Evolutionary conservation across 257 asterid species (phyloP).

Genomic region (Plantago elongata): DNA sequence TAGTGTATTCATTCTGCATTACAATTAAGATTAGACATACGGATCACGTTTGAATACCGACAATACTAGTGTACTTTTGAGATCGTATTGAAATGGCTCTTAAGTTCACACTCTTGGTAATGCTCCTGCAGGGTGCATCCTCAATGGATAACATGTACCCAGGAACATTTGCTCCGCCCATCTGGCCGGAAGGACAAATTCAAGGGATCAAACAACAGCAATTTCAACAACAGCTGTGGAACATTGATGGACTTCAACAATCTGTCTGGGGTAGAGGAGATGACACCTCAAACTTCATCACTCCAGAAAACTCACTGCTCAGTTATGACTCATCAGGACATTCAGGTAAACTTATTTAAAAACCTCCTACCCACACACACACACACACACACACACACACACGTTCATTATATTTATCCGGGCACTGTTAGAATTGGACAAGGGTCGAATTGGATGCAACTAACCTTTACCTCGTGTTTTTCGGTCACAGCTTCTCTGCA

Average conservation of each 20-base stretch:
- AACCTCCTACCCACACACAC: too few species aligned
- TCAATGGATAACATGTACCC: conserved; percentile 40
- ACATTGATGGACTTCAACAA: conserved; percentile 49
- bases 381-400: too few species aligned
- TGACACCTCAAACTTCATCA: conserved; percentile 48
- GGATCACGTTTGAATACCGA: neutral
- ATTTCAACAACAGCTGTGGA: conserved; percentile 51
- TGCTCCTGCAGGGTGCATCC: conserved; percentile 46
- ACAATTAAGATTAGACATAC: neutral
- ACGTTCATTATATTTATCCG: neutral
- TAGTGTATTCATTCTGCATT: neutral
- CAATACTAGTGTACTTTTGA: neutral
- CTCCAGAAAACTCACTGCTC: conserved; percentile 55
- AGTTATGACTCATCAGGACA: conserved; percentile 63
- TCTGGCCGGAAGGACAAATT: conserved; percentile 57
- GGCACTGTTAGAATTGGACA: neutral
- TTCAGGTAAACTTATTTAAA: conserved; percentile 42
- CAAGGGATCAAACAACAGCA: conserved; percentile 50
- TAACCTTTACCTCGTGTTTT: neutral
- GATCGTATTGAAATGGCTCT: too few species aligned
- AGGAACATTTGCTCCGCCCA: conserved; percentile 50
- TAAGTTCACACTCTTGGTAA: neutral
- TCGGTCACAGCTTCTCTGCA: conserved; percentile 32
- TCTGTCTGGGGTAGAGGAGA: conserved; percentile 55
- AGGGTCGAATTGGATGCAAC: neutral